Conservation (phyloP, 257 asterid genomes). For the Solanum tacnaense region DNA sequence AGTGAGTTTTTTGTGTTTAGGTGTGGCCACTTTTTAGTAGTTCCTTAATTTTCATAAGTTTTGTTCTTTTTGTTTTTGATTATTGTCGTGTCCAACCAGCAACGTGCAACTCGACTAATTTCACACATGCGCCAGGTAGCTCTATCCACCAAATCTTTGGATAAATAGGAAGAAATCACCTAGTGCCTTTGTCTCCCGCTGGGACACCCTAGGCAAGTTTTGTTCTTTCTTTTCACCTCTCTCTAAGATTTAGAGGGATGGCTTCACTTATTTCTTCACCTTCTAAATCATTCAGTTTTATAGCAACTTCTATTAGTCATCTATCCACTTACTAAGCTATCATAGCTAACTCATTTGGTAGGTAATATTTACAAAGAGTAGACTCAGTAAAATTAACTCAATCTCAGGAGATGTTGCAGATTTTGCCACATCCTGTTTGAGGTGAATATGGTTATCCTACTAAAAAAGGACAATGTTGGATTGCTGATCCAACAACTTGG, state of each 20-base stretch:
- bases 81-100: background rate
- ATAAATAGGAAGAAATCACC: too few species aligned
- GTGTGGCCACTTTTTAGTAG: background rate
- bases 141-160: too few species aligned
- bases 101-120: background rate
- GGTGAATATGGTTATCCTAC: background rate
- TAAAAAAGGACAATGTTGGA: background rate
- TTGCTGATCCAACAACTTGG: background rate
- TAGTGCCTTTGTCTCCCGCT: too few species aligned
- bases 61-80: background rate
- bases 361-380: background rate
- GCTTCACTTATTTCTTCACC: background rate
- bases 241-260: background rate
- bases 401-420: background rate
- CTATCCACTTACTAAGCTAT: background rate
- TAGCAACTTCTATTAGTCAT: background rate
- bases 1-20: background rate
- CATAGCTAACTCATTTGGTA: background rate
- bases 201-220: background rate
- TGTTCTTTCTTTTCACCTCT: background rate
- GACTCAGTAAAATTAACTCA: background rate
- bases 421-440: too few species aligned
- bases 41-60: background rate
- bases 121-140: background rate
- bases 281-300: background rate